Base-by-base conservation (phyloP, 2,329 filamentous ascomycete species). In the Microdochium trichocladiopsis region DNA sequence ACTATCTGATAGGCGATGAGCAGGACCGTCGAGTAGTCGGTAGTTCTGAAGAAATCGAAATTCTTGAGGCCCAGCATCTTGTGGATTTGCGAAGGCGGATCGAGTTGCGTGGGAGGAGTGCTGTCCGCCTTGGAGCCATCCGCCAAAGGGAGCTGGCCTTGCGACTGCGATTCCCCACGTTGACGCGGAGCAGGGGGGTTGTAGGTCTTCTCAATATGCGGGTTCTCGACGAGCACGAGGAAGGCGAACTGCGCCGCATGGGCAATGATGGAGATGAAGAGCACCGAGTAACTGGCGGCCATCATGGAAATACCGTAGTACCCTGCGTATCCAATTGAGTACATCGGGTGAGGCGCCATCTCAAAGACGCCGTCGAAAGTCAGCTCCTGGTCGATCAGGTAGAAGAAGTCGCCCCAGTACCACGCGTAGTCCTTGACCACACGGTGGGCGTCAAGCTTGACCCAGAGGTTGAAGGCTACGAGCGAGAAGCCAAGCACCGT, bases 381-480 rank as follows among this genome's bases (percentile, higher is more conserved):
- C 67, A 99, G 78, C 66, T 96, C 90, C 72, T 97, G 92, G 71
- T 99, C 94, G 68, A 99, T 90, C 64, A 99, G 85, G 72, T 91
- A 99, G 78, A 97, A 99, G 73, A 97, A 97, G 71, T 99, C 94
- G 56, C 94, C 94, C 94, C 94, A 99, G 72, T 97, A 99, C 94
- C 94, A 99, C 25, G 94, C 94, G 73, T 92, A 99, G 71, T 99
- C 94, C 71, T 97, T 97, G 66, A 99, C 94, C 49, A 99, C 94
- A 55, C 94, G 83, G 70, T 99, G 94, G 21, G 94, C 94, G 70
- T 99, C 94, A 56, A 99, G 79, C 73, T 99, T 99, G 57, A 99
- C 94, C 92, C 94, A 97, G 22, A 97, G 79, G 69, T 97, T 99
- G 80, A 99, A 97, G 53, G 88, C 79, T 57, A 99, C 86, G 24